Base-by-base conservation (phyloP, 306 rosid species). In the Acmispon strigosus region DNA sequence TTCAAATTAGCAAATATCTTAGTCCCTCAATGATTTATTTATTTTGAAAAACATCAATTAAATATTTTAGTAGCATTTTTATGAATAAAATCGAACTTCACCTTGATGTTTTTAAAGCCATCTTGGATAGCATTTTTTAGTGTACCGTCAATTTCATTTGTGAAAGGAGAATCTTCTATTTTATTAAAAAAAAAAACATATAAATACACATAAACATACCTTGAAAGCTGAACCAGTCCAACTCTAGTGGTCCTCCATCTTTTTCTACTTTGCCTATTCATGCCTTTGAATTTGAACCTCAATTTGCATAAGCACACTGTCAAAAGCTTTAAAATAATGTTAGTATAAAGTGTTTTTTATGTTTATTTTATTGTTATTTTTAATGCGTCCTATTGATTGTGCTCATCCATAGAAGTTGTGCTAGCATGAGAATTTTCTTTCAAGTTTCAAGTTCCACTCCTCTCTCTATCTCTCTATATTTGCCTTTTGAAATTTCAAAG, bases 161-260 rank as follows among this genome's bases (percentile, higher is more conserved):
- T 62, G 3, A 42, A 18, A 42, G 43, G 36, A 62, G 68, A 20
- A 17, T 62, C 52, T 42, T 62, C 7, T 19, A 62, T 27, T 42
- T 42, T 11, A 42, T 41, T 19, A 41, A 42, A 18, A 41, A 32
- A 1, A 39, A 39, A 8, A n/a, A 62, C 54, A 32, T 32, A 5
- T 5, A 22, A 4, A 71, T 37, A 45, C 50, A n/a, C 42, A 56
- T 16, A 13, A 10, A 56, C 2, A 17, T 27, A 27, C 34, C 8
- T 36, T 52, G 74, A 58, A 53, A 69, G 60, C 39, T 69, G 74
- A 22, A 53, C 74, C 54, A 39, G 41, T 53, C 63, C n/a, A 7
- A 8, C 15, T 48, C 43, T 2, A 1, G 18, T 49, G 27, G 66
- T 16, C 47, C 47, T 27, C 47, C 27, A 37, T 32, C 45, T 51